phyloP scores from a whole-genome alignment of 2,329 filamentous ascomycete species.

The Neonectria sp. region DNA sequence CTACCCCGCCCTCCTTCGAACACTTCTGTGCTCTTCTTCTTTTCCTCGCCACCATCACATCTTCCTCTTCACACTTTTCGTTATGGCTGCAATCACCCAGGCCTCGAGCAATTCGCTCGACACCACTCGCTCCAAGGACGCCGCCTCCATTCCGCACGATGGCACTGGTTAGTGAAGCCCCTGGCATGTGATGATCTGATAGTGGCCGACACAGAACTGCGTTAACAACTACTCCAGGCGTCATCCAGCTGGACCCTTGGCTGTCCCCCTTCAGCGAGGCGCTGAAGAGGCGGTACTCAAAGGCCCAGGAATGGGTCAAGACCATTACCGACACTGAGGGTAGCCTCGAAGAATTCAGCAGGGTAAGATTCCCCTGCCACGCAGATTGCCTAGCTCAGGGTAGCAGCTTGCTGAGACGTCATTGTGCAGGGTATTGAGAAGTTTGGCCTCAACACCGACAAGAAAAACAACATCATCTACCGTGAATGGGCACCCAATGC shows the following conservation, averaged over 20 bases:
- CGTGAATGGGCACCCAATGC: conserved; percentile 98
- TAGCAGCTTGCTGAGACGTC: conserved; percentile 21
- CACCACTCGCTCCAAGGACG: conserved; percentile 53
- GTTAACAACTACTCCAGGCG: conserved; percentile 69
- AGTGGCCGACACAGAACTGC: conserved; percentile 22
- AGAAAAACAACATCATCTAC: conserved; percentile 89
- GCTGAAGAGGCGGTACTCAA: conserved; percentile 82
- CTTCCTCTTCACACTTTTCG: conserved; percentile 28
- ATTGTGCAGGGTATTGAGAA: conserved; percentile 82
- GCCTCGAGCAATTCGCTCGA: conserved; percentile 63
- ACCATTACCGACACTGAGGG: conserved; percentile 88
- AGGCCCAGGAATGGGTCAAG: conserved; percentile 89
- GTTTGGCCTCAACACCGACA: conserved; percentile 87
- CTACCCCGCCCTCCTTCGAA: conserved; percentile 43
- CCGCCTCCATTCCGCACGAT: conserved; percentile 73
- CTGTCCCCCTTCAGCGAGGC: conserved; percentile 87
- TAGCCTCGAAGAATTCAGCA: conserved; percentile 92
- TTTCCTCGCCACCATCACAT: conserved; percentile 32
- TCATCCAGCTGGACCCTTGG: conserved; percentile 90
- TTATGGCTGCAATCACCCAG: conserved; percentile 54
- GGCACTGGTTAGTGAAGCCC: conserved; percentile 74
- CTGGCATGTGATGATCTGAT: conserved; percentile 44
- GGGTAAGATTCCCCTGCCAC: conserved; percentile 64
- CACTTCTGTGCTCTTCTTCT: conserved; percentile 42
- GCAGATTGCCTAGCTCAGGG: not conserved